Evolutionary conservation across 2,329 filamentous ascomycete species (phyloP).

Genomic region (Trichoderma aggressivum): DNA sequence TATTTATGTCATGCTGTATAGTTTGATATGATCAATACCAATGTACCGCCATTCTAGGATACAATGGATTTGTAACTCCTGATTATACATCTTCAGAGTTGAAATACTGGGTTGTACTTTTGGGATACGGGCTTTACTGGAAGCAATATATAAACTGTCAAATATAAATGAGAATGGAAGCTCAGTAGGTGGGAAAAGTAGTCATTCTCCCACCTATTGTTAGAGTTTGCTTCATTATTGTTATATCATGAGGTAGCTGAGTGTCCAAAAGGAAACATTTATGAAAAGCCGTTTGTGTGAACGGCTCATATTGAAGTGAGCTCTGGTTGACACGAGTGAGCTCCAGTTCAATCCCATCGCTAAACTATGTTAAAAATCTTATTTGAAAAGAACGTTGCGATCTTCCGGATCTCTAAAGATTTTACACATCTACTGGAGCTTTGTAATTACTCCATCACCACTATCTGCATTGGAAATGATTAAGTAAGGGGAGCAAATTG

Average conservation of each 20-base stretch:
- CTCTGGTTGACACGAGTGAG: not conserved
- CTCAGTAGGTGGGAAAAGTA: no score
- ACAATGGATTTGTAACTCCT: not conserved
- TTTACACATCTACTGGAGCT: no score
- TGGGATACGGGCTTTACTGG: rapidly evolving
- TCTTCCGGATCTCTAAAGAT: no score
- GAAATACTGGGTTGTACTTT: not conserved
- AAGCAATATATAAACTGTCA: not conserved
- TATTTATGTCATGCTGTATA: not conserved
- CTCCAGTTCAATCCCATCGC: not conserved
- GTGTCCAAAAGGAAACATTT: no score
- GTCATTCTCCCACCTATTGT: no score
- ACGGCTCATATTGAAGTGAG: no score
- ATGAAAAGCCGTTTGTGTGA: no score
- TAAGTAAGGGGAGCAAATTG: not conserved
- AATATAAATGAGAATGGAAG: not conserved
- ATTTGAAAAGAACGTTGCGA: no score
- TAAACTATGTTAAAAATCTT: no score
- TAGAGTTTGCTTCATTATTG: not conserved
- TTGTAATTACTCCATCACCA: no score
- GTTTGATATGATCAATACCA: not conserved
- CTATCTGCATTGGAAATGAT: not conserved
- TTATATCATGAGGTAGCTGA: no score
- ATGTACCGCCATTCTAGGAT: not conserved
- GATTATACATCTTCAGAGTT: no score